Evolutionary conservation across 768 basidiomycete genomes (phyloP).

Genomic region (Agrocybe praecox): DNA sequence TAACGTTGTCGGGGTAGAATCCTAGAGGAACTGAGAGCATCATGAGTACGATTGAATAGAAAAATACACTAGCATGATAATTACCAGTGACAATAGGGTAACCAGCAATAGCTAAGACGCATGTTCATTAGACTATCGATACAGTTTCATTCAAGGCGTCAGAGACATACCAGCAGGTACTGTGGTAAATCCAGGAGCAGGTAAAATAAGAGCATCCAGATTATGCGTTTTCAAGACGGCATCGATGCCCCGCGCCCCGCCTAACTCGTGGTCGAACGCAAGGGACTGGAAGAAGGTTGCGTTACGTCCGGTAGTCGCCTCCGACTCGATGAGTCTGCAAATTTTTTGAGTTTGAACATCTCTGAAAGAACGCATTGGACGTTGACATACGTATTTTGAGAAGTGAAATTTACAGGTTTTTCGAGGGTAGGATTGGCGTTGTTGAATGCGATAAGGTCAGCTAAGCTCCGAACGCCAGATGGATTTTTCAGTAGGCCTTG

Average conservation of each 20-base stretch:
- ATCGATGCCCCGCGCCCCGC: slow-evolving; percentile 56
- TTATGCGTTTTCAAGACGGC: slow-evolving; percentile 45
- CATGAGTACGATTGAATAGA: background rate
- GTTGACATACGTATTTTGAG: slow-evolving; percentile 36
- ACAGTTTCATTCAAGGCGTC: background rate
- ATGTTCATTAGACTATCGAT: background rate
- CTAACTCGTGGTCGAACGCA: slow-evolving; percentile 45
- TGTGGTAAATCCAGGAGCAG: slow-evolving; percentile 41
- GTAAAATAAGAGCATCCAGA: slow-evolving; percentile 56
- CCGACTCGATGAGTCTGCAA: slow-evolving; percentile 36
- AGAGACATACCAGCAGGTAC: slow-evolving; percentile 36
- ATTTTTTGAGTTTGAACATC: background rate
- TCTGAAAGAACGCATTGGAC: background rate
- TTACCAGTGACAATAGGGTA: slow-evolving; percentile 68
- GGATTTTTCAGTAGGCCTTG: slow-evolving; percentile 51
- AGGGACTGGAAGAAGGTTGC: slow-evolving; percentile 47
- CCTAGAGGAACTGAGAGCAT: slow-evolving; percentile 54
- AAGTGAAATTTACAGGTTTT: slow-evolving; percentile 36
- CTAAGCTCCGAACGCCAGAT: slow-evolving; percentile 54
- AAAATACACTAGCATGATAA: slow-evolving; percentile 23
- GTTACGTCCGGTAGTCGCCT: slow-evolving; percentile 44
- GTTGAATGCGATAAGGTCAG: slow-evolving; percentile 62
- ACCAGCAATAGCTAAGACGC: slow-evolving; percentile 52
- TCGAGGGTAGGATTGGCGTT: slow-evolving; percentile 53
- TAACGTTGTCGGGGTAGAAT: slow-evolving; percentile 52